Evolutionary conservation across 257 asterid species (phyloP), one percentile per base, ranked within the genome.

Genomic region (Jacaranda copaia): DNA sequence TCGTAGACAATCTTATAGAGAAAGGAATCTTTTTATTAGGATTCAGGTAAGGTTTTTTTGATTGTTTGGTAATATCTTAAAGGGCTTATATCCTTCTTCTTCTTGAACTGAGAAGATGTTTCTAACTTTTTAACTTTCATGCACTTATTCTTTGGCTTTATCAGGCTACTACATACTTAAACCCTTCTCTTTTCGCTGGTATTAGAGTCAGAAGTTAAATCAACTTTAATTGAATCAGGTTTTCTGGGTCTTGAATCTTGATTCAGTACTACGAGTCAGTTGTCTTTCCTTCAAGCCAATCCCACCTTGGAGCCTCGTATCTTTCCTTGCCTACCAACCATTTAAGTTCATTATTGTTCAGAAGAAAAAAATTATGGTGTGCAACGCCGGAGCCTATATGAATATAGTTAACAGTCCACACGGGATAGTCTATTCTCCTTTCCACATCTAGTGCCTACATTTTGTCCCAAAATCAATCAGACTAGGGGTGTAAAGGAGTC

Each of bases 21-120:
- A 84, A 63, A 91, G 76, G 70, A 42, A 51, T 20, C 73, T 63
- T n/a, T 70, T 84, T 51, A 43, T 85, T 62, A 72, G 71, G 82
- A 79, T 91, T 79, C 98, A 95, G 78, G 98, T 90, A 85, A 85
- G 87, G 69, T 56, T 39, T 72, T 73, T 73, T 43, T 43, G 39
- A 49, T 45, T 74, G 25, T 56, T 48, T 19, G 20, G 42, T 68
- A 13, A 48, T 15, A 55, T 62, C 16, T 48, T 19, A 74, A 19
- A 48, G 8, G 20, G 3, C 43, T 56, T 74, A 61, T 19, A 36
- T 53, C n/a, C 13, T 56, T n/a, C 65, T n/a, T 46, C 59, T 35
- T 70, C 49, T 46, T 32, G 36, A 43, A 59, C 70, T 15, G 51
- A 11, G 51, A 62, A 40, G 20, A 32, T 40, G 45, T 14, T 2